phyloP scores from a whole-genome alignment of 805 yeast genomes.

The Brettanomyces naardenensis region DNA sequence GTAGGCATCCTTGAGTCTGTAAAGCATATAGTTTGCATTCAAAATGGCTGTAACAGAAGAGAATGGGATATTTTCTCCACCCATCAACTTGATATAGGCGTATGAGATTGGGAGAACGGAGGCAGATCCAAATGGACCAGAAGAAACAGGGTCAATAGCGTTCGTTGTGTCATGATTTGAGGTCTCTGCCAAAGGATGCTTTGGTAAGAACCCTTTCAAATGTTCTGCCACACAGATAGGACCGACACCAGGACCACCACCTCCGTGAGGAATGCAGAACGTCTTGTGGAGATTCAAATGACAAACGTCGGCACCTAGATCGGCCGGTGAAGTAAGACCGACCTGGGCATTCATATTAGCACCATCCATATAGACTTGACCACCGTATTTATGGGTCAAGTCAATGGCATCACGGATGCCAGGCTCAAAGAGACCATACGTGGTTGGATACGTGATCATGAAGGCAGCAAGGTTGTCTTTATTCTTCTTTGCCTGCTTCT shows the following conservation, averaged over 20 bases:
- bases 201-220: conserved; percentile 74
- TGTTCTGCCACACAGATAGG: conserved; percentile 91
- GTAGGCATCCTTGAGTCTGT: conserved; percentile 61
- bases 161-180: conserved; percentile 29
- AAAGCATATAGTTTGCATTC: conserved; percentile 94
- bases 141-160: conserved; percentile 69
- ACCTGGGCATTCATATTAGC: conserved; percentile 99
- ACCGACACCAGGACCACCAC: conserved; percentile 99
- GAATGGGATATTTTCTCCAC: conserved; percentile 73
- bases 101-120: conserved; percentile 88
- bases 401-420: conserved; percentile 79
- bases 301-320: conserved; percentile 96
- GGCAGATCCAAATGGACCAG: conserved; percentile 97
- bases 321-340: conserved; percentile 96
- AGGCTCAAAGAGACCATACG: conserved; percentile 94
- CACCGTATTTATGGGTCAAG: conserved; percentile 79
- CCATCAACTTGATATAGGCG: conserved; percentile 92
- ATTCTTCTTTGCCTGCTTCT: conserved; percentile 63
- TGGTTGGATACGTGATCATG: conserved; percentile 97
- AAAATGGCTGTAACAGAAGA: conserved; percentile 88
- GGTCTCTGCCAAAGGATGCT: conserved; percentile 59
- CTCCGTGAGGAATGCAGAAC: conserved; percentile 97
- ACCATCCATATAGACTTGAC: conserved; percentile 96
- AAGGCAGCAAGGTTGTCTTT: conserved; percentile 71
- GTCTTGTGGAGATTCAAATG: conserved; percentile 96